These are phyloP conservation scores for Closterium sp. DNA, from an alignment of 139 green algal species.

Conservation along the genomic window DNA sequence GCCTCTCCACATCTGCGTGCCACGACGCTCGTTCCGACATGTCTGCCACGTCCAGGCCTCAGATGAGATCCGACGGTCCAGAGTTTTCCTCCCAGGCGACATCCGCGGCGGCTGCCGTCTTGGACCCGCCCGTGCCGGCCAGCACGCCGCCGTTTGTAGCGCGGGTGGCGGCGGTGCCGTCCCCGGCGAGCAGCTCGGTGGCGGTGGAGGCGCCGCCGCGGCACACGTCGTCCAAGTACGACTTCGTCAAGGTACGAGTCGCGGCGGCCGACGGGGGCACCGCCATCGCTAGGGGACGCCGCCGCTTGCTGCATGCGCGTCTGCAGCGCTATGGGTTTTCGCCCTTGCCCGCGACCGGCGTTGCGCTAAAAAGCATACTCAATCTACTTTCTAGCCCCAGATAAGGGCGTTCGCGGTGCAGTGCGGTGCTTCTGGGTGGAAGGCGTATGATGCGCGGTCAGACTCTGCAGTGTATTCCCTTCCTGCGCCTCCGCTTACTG, in stretches of 20 bases:
- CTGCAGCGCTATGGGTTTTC: too few relatives aligned
- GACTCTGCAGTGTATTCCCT: neutral
- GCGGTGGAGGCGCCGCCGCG: slow-evolving; percentile 14
- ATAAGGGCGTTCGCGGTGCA: too few relatives aligned
- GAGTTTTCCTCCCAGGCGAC: neutral
- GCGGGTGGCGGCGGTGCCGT: neutral
- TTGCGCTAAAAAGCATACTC: too few relatives aligned
- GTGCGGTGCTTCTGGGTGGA: neutral
- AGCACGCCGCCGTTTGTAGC: neutral
- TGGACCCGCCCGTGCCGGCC: neutral
- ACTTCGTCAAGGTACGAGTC: slow-evolving; percentile 47
- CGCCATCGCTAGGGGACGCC: too few relatives aligned
- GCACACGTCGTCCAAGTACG: slow-evolving; percentile 49
- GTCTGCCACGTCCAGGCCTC: neutral
- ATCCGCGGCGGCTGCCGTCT: neutral
- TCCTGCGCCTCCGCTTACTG: neutral
- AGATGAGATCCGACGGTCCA: neutral
- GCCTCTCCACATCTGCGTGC: neutral
- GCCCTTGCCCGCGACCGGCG: too few relatives aligned
- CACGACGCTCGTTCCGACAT: neutral
- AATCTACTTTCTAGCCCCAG: too few relatives aligned
- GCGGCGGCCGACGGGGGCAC: neutral
- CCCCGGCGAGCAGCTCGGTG: neutral
- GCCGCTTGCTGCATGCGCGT: neutral
- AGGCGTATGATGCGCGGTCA: neutral